A percentile compares a stretch with the other conserved stretches of the same genome.
These are phyloP conservation scores for Trichosanthes truncata DNA, from an alignment of 306 rosid species.

Conservation along the genomic window DNA sequence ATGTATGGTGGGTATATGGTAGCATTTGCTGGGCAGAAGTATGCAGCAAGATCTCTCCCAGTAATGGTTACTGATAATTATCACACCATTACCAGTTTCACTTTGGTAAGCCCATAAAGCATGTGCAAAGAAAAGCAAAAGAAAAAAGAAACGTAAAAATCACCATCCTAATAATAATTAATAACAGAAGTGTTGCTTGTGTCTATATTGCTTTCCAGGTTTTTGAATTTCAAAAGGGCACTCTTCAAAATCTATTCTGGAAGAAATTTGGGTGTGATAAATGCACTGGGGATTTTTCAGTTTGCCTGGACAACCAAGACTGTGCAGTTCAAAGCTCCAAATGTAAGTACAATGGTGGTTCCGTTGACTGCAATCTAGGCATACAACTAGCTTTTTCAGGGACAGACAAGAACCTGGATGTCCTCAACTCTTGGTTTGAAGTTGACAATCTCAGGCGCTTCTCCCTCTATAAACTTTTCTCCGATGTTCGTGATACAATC, in stretches of 20 bases:
- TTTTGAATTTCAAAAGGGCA: conserved; percentile 65
- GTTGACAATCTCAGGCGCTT: conserved; percentile 43
- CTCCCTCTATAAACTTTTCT: conserved; percentile 53
- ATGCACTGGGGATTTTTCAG: conserved; percentile 35
- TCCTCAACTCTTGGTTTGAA: conserved; percentile 83
- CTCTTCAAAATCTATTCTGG: conserved; percentile 69
- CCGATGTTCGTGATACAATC: conserved; percentile 40
- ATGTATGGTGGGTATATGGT: conserved; percentile 55
- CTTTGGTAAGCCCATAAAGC: conserved; percentile 44
- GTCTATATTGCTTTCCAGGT: conserved; percentile 34
- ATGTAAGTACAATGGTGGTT: conserved; percentile 44
- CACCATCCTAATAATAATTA: not conserved
- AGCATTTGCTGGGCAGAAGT: conserved; percentile 84
- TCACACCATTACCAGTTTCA: conserved; percentile 62
- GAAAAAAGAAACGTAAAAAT: not conserved
- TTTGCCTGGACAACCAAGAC: conserved; percentile 53
- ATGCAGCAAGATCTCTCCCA: conserved; percentile 90
- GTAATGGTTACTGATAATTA: conserved; percentile 41
- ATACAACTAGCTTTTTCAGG: conserved; percentile 80
- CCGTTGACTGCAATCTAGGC: conserved; percentile 44
- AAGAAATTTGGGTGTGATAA: conserved; percentile 61
- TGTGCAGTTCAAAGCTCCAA: conserved; percentile 58
- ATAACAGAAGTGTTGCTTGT: not conserved
- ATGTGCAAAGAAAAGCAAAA: not conserved
- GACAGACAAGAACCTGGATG: conserved; percentile 66